Evolutionary conservation across 2,329 filamentous ascomycete species (phyloP), one percentile per base, ranked within the genome.

Genomic region (Aspergillus costaricaensis): DNA sequence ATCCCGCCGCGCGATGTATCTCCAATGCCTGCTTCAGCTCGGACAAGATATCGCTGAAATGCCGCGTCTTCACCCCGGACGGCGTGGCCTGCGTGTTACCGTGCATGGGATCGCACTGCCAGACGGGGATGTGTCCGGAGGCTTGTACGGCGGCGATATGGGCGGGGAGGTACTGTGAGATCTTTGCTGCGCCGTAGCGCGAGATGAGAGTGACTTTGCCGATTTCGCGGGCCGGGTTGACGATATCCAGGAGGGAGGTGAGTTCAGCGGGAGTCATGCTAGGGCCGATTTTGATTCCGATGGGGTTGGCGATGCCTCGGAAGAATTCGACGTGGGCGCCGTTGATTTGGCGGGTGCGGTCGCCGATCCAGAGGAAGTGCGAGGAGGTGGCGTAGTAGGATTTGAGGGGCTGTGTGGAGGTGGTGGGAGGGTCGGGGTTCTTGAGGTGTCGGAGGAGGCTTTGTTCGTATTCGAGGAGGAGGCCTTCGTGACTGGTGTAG

Each of bases 31-130:
- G 87, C 62, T 88, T 86, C 47, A 99, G 84, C 81, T 99, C 95
- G 1, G 86, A 86, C 74, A 97, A 88, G 70, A 99, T 96, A 74
- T 95, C 90, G 64, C 86, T 86, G 82, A 99, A 99, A 58, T 90
- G 89, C 15, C 95, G 86, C 1, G 95, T 99, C 82, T 99, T 99
- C 79, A 97, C 86, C 25, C 92, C 92, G 0, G 85, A 81, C 0
- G 86, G 84, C 0, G 91, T 94, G 51, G 82, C 81, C 51, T 83
- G 81, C 0, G 85, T 88, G 73, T 89, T 89, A 30, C 95, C 95
- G 79, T 99, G 95, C 95, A 99, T 99, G 21, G 95, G 95, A 78
- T 99, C 95, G 79, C 94, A 98, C 80, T 98, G 95, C 94, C 94
- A 98, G 68, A 97, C 91, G 4, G 96, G 92, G 21, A 83, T 70